phyloP scores from a whole-genome alignment of 208 protist species.

The Balamuthia mandrillaris region DNA sequence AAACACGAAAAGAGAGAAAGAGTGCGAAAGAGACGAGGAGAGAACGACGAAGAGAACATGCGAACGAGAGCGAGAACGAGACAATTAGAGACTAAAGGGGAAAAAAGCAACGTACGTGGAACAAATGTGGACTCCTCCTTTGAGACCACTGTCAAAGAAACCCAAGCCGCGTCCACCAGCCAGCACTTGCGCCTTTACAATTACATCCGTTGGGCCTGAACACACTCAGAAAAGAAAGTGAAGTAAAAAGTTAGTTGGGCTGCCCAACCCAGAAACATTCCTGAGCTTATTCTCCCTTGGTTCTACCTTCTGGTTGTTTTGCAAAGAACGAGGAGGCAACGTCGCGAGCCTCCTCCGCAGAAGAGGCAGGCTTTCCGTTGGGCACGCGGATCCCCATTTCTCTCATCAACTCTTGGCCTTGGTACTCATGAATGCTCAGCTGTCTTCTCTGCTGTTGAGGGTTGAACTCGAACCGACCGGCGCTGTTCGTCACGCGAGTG shows the following conservation, averaged over 20 bases:
- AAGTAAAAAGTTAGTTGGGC: too few species aligned
- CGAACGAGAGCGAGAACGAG: too few species aligned
- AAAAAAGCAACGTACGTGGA: constrained; percentile 25
- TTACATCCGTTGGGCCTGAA: constrained; percentile 33
- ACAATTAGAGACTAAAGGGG: too few species aligned
- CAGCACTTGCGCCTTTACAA: constrained; percentile 64
- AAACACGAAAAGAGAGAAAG: too few species aligned
- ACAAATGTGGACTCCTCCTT: constrained; percentile 55
- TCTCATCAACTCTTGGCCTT: constrained; percentile 49
- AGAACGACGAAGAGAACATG: too few species aligned
- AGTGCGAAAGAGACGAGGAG: too few species aligned
- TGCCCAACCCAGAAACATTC: too few species aligned
- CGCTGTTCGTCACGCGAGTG: too few species aligned
- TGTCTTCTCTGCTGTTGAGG: neutral
- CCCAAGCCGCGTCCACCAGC: constrained; percentile 67
- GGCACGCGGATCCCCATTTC: constrained; percentile 41
- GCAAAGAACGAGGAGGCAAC: too few species aligned
- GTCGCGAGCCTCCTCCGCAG: constrained; percentile 50
- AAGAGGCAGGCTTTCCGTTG: constrained; percentile 40
- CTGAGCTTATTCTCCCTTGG: too few species aligned
- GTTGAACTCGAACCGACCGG: neutral
- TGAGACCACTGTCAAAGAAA: constrained; percentile 53
- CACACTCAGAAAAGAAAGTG: too few species aligned
- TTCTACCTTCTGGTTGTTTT: too few species aligned
- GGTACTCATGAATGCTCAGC: constrained; percentile 62